These are phyloP conservation scores for Angomonas desouzai DNA, from an alignment of 208 protist genomes.

Conservation along the genomic window DNA sequence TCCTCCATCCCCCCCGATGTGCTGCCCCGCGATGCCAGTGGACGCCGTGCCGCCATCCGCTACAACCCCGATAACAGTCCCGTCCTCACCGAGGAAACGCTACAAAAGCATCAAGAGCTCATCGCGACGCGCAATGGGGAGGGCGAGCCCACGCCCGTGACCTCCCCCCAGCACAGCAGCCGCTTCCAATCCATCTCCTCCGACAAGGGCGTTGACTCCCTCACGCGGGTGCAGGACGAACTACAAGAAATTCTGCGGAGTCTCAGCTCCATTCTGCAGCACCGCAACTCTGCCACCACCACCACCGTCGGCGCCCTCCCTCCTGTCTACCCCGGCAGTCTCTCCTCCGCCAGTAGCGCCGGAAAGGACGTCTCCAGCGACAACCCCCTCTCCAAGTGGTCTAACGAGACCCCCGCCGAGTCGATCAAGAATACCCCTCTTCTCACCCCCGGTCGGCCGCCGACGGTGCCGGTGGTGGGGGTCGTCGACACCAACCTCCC, in stretches of 20 bases:
- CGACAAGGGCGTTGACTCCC: neutral
- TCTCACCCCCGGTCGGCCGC: neutral
- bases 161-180: neutral
- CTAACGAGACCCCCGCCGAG: neutral
- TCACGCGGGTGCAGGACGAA: neutral
- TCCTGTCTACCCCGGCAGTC: neutral
- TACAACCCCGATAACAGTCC: neutral
- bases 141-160: neutral
- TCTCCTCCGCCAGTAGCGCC: conserved; percentile 4
- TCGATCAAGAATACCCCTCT: neutral
- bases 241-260: conserved; percentile 18
- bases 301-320: neutral
- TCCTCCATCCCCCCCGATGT: neutral
- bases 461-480: conserved; percentile 1
- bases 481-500: neutral
- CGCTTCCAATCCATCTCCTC: conserved; percentile 1
- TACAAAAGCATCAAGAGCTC: conserved; percentile 8
- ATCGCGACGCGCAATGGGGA: neutral
- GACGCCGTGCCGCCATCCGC: conserved; percentile 8
- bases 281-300: conserved; percentile 1
- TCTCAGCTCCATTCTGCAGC: conserved; percentile 14
- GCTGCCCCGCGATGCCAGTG: neutral
- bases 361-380: neutral
- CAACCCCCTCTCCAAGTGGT: neutral
- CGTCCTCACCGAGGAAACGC: conserved; percentile 10